These are phyloP conservation scores for Botryotinia calthae DNA, from an alignment of 2,329 filamentous ascomycete genomes.

Conservation along the genomic window DNA sequence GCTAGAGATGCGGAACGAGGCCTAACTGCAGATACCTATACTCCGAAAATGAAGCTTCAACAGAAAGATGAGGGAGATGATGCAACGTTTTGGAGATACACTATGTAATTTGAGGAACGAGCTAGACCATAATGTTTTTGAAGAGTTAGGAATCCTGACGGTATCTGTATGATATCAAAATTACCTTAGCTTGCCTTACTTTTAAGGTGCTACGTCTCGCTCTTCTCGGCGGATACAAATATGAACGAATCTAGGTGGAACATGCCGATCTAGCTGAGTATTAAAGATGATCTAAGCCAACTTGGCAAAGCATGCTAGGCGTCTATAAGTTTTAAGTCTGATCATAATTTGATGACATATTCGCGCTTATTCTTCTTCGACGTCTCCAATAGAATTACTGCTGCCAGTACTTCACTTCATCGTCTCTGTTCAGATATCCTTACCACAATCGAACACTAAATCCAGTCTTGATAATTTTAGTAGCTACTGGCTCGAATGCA, in stretches of 20 bases:
- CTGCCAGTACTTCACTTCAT: too few relatives aligned
- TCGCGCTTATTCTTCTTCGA: not conserved
- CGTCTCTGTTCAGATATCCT: not conserved
- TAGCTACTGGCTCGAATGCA: not conserved
- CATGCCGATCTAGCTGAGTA: not conserved
- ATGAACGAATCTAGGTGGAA: not conserved
- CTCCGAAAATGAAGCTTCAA: slow-evolving; percentile 50
- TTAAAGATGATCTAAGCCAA: not conserved
- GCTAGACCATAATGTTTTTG: not conserved
- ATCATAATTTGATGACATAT: not conserved
- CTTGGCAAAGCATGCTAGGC: not conserved
- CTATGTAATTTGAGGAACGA: slow-evolving; percentile 40
- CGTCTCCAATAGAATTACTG: not conserved
- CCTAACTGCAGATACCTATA: slow-evolving; percentile 50
- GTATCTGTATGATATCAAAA: not conserved
- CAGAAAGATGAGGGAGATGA: slow-evolving; percentile 57
- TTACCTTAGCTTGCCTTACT: not conserved
- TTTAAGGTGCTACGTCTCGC: not conserved
- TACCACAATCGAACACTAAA: not conserved
- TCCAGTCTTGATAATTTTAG: not conserved
- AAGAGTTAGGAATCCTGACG: too few relatives aligned
- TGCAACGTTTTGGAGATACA: slow-evolving; percentile 56
- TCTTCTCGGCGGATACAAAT: not conserved
- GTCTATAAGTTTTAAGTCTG: not conserved
- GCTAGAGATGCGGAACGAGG: slow-evolving; percentile 38